These are phyloP conservation scores for Acidomyces sp. DNA, from an alignment of 495 filamentous ascomycete species.

Conservation along the genomic window DNA sequence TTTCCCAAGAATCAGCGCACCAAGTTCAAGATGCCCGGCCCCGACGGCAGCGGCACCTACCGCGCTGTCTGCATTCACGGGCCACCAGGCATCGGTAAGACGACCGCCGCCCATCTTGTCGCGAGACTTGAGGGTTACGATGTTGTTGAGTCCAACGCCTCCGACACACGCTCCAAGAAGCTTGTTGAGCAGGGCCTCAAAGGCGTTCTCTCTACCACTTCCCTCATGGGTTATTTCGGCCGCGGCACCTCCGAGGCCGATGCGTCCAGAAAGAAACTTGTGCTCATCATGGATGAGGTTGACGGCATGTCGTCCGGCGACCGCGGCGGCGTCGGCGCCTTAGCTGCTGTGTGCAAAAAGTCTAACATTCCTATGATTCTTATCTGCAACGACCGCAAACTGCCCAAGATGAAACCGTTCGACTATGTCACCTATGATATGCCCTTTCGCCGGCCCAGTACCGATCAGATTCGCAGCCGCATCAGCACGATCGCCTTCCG, in stretches of 20 bases:
- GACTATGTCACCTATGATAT: slow-evolving; percentile 71
- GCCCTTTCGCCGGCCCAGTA: slow-evolving; percentile 76
- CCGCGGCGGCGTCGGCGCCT: slow-evolving; percentile 84
- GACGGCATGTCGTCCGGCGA: slow-evolving; percentile 98
- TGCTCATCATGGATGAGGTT: slow-evolving; percentile 97
- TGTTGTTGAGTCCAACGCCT: slow-evolving; percentile 87
- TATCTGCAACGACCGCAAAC: slow-evolving; percentile 87
- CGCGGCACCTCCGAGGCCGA: slow-evolving; percentile 53
- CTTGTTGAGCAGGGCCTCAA: slow-evolving; percentile 75
- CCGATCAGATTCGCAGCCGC: slow-evolving; percentile 74
- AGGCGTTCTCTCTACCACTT: slow-evolving; percentile 87
- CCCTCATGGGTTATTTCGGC: slow-evolving; percentile 81
- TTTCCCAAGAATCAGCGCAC: slow-evolving; percentile 64
- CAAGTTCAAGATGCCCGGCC: slow-evolving; percentile 63
- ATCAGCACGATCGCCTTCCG: slow-evolving; percentile 90
- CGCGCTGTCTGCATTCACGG: slow-evolving; percentile 87
- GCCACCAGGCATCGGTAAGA: slow-evolving; percentile 95
- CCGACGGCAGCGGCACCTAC: slow-evolving; percentile 64
- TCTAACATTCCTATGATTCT: slow-evolving; percentile 88
- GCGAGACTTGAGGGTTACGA: slow-evolving; percentile 90
- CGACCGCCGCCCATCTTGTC: slow-evolving; percentile 87
- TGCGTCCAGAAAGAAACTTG: slow-evolving; percentile 71
- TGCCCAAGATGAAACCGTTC: slow-evolving; percentile 97
- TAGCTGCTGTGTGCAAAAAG: slow-evolving; percentile 89
- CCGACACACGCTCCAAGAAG: slow-evolving; percentile 95